Base-by-base conservation (phyloP, 2,329 filamentous ascomycete genomes). In the Aureobasidium vineae region DNA sequence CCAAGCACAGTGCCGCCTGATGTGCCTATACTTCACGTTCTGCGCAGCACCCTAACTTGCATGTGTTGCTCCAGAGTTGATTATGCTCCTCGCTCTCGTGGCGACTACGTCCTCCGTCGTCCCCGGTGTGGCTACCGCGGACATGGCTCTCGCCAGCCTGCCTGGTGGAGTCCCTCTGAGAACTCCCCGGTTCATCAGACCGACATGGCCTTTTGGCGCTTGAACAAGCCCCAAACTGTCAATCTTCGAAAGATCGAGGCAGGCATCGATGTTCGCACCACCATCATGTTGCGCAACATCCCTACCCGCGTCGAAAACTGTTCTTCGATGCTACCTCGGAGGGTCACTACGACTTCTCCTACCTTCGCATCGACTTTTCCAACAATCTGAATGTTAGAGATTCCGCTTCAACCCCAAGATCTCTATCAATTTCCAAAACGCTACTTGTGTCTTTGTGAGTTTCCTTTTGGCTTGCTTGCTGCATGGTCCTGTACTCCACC, bases 291-390 rank as follows among this genome's bases (percentile, higher is more conserved):
- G 40, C 88, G 94, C 47, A 97, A 98, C 75, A 94, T 97, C 54
- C 94, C 94, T 1, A 97, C 96, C 79, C 92, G 93, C 72, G 88
- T 96, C 66, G 86, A 92, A 96, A 96, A 80, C 79, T 82, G 0
- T 88, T 96, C 66, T 83, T 98, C 19, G 91, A 97, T 73, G 83
- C 89, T 69, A 90, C 88, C 19, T 91, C 88, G 75, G 86, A 84
- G 78, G 92, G 92, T 36, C 88, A 89, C 69, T 98, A 96, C 75
- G 93, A 98, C 74, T 98, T 98, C 77, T 87, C 96, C 82, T 99
- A 99, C 76, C 80, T 98, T 63, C 88, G 95, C 45, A 97, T 98
- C 72, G 85, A 86, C 69, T 82, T 77, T 69, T 70, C 76, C 64
- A 77, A 77, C 41, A 75, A 67, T 61, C 74, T 69, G 69, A 96